These are phyloP conservation scores for Wickerhamiella pararugosa DNA, from an alignment of 1,139 yeast species.

Conservation along the genomic window DNA sequence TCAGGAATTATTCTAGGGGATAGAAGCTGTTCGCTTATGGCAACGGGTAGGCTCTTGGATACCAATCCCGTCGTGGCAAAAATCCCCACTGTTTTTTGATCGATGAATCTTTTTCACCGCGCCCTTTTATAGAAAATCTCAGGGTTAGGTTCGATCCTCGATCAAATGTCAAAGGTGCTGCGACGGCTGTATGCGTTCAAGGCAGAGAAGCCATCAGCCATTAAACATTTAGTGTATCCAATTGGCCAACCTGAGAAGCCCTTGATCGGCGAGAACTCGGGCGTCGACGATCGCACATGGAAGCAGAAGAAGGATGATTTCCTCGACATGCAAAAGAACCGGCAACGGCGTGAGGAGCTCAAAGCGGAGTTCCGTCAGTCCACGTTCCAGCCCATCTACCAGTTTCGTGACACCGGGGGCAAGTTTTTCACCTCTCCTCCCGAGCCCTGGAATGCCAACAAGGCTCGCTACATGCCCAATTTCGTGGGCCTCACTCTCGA, in stretches of 20 bases:
- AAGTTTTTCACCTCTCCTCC: constrained; percentile 72
- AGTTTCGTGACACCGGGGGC: constrained; percentile 67
- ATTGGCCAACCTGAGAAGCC: constrained; percentile 33
- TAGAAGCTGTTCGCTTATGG: constrained; percentile 20
- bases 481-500: constrained; percentile 44
- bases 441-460: constrained; percentile 60
- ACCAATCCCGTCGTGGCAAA: constrained; percentile 27
- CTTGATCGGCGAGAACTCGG: constrained; percentile 23
- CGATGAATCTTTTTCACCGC: constrained; percentile 16
- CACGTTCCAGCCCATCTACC: constrained; percentile 73
- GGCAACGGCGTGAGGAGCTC: constrained; percentile 41
- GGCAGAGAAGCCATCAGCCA: constrained; percentile 25
- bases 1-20: constrained; percentile 28
- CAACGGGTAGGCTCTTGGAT: constrained; percentile 23
- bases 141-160: neutral
- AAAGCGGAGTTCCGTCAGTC: constrained; percentile 73
- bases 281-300: constrained; percentile 25
- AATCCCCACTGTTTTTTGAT: constrained; percentile 23
- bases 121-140: neutral
- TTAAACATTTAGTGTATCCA: constrained; percentile 30
- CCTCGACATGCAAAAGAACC: constrained; percentile 33
- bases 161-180: constrained; percentile 6
- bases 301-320: constrained; percentile 31
- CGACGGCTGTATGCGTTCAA: constrained; percentile 9
- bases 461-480: constrained; percentile 76